Base-by-base conservation (phyloP, 202 grass and related monocot genomes). In the Schoenoplectus tabernaemontani region DNA sequence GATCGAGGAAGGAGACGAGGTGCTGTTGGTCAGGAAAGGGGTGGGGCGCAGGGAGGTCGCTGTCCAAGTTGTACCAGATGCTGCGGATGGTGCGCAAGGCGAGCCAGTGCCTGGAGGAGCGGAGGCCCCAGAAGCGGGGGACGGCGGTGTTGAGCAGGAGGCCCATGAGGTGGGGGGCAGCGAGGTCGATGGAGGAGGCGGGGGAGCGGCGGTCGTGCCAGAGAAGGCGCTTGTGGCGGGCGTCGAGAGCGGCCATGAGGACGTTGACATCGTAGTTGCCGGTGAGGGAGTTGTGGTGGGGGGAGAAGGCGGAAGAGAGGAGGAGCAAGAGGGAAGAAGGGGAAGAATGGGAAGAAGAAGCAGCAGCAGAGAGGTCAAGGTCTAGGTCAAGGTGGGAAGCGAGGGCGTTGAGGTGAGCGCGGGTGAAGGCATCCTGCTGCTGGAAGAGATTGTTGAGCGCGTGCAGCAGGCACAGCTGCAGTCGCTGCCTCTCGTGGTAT, bases 381-480 rank as follows among this genome's bases (percentile, higher is more conserved):
- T n/a, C n/a, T n/a, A n/a, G n/a, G n/a, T n/a, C 17, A 72, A 79
- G 88, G 30, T 86, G 84, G 57, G 3, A 9, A 23, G 20, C 22
- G 22, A 59, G 8, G 22, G 57, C 57, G 57, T 59, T 9, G 22
- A 59, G 57, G 8, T 59, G 57, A 8, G 57, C 1, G 20, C 57
- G 57, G 57, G 57, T 59, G 57, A 26, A 59, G 57, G 57, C 57
- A 23, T 26, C 22, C 70, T 92, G 90, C 78, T 85, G 84, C 90
- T 98, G 96, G 86, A 95, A 89, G 58, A 98, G 86, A 82, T 95
- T 98, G 83, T 98, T 98, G 78, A 98, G 95, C 9, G 95, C 91
- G 47, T 98, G 95, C 51, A 98, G 84, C 16, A 98, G 89, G 60
- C 96, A 98, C 61, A 98, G 87, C 79, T 98, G 96, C 76, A 98